Evolutionary conservation across 305 asterid genomes (phyloP), one percentile per base, ranked within the genome.

Genomic region (Solanum hybrid): DNA sequence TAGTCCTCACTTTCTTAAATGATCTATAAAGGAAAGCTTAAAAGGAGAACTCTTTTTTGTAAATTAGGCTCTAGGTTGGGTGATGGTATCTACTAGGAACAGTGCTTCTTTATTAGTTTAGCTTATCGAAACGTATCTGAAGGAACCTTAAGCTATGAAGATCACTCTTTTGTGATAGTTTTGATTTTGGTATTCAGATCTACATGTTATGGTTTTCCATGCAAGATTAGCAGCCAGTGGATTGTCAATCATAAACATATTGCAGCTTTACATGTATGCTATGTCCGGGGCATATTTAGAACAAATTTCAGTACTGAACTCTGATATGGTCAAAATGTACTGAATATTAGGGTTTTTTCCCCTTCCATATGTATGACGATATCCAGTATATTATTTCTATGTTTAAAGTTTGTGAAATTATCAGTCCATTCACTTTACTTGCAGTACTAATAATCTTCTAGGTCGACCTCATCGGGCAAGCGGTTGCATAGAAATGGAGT

Each of bases 1-100:
- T 22, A 95, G n/a, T 88, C 98, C 98, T 6, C 98, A 96, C 94
- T 96, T 96, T 88, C 93, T 93, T 36, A 92, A 95, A 89, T 93
- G 91, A 91, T 87, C 79, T 45, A 61, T 20, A 39, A 77, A 61
- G 68, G 73, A 10, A 39, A 24, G 79, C 33, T 41, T 13, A 89
- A 88, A 88, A 80, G 61, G 90, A 45, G 65, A 89, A 68, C 41
- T 26, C 89, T 90, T 4, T 90, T 90, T 87, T 92, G 94, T 94
- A 92, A 83, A 92, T 91, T 92, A 89, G 90, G 89, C 79, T 86
- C 72, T 24, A 85, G 70, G 84, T 89, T 83, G 90, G 88, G 90
- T 34, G 88, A 83, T 76, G 91, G 73, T 89, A 78, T 87, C 57
- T 87, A 88, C 92, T 90, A 57, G 92, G 90, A 37, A 57, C 32